Conservation (phyloP, 2,329 filamentous ascomycete species). For the Metarhizium album region DNA sequence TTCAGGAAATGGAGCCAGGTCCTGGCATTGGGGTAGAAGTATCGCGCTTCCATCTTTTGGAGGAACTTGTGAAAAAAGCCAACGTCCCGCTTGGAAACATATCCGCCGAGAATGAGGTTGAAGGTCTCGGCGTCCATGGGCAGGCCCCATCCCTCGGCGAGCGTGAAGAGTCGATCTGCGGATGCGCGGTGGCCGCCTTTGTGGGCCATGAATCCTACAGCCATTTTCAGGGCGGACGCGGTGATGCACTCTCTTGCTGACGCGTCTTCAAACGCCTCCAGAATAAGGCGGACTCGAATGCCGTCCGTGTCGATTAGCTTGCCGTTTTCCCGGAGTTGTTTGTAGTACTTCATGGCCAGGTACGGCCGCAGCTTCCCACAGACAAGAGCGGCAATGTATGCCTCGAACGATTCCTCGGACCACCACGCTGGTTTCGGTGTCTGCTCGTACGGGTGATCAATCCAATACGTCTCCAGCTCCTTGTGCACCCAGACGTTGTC, state of each 20-base stretch:
- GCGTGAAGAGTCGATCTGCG: constrained; percentile 25
- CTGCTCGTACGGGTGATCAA: constrained; percentile 25
- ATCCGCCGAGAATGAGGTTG: constrained; percentile 35
- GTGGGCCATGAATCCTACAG: constrained; percentile 30
- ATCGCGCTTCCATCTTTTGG: constrained; percentile 28
- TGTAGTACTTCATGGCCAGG: constrained; percentile 25
- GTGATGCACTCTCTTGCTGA: constrained; percentile 25
- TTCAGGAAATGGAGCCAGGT: constrained; percentile 40
- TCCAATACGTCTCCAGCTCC: constrained; percentile 19
- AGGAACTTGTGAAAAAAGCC: constrained; percentile 30
- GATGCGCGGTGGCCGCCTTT: constrained; percentile 23
- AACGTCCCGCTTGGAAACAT: constrained; percentile 27
- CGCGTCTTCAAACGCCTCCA: constrained; percentile 27
- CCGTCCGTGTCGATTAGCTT: constrained; percentile 25
- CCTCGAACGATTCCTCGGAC: constrained; percentile 30
- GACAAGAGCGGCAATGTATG: constrained; percentile 31
- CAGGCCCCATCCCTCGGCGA: constrained; percentile 26
- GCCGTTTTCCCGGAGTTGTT: constrained; percentile 15
- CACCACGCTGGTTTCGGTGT: constrained; percentile 28
- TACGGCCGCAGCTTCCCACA: constrained; percentile 25
- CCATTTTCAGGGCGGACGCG: constrained; percentile 29
- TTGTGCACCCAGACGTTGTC: constrained; percentile 25
- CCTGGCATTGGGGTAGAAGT: constrained; percentile 28
- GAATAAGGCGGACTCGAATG: constrained; percentile 27
- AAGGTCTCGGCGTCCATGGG: constrained; percentile 34